Evolutionary conservation across 148 eudicot species (phyloP), one percentile per base, ranked within the genome.

Genomic region (Cornus florida): DNA sequence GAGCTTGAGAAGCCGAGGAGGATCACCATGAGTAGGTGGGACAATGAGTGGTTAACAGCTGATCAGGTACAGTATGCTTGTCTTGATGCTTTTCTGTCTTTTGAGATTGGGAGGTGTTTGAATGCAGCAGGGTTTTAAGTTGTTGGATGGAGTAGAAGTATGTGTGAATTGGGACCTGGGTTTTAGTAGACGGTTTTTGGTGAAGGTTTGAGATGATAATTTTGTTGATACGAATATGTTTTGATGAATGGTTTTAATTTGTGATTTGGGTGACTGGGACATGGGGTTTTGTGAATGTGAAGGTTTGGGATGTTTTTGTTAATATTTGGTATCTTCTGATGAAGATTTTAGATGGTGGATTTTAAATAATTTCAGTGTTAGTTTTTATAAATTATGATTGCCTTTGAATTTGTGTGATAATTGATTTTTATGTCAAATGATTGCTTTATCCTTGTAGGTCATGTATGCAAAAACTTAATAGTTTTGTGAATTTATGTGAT

Each of bases 1-100:
- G 89, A 80, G 32, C 78, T 92, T 22, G 68, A 10, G 31, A 91
- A 91, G 86, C 90, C 92, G 2, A 91, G 74, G 67, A 59, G 56
- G 0, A 83, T 91, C 13, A 91, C 90, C 17, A 69, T 84, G 88
- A 89, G 94, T 67, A 69, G 82, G 77, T 91, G 94, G 94, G 92
- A 91, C 59, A 41, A 68, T 31, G 83, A 69, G 53, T 84, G 83
- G 84, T 74, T 89, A 65, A 81, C 77, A 22, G 84, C 73, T 33
- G 60, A 57, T 4, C 90, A 85, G 82, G 86, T 89, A 57, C 79
- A 76, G 72, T 87, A 89, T 75, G 92, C 92, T 38, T 75, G 83
- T 69, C 46, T 87, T 87, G 92, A 89, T 83, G 90, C 92, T 24
- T 89, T 74, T 79, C 46, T 87, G 68, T 80, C 87, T 4, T 87